Conservation (phyloP, 1,284 basidiomycete species). For the Vanrija sp. region DNA sequence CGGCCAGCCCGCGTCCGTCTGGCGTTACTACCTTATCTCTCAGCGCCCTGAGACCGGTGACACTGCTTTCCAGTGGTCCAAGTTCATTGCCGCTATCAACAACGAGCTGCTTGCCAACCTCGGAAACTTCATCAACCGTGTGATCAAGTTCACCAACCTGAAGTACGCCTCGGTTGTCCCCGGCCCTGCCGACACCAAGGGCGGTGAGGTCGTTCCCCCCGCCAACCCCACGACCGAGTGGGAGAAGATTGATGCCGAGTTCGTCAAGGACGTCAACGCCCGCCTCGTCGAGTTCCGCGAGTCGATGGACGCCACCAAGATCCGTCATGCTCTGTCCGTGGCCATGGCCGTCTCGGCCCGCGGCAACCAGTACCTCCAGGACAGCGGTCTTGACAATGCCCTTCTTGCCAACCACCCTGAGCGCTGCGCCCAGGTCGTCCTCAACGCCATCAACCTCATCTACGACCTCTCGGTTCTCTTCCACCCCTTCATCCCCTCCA, state of each 20-base stretch:
- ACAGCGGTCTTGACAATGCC: constrained; percentile 85
- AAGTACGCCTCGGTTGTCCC: constrained; percentile 80
- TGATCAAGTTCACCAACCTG: constrained; percentile 83
- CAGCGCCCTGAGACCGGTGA: constrained; percentile 92
- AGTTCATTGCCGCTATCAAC: constrained; percentile 93
- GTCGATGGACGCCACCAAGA: constrained; percentile 85
- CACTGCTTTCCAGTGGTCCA: constrained; percentile 94
- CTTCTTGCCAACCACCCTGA: constrained; percentile 74
- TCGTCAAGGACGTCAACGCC: constrained; percentile 70
- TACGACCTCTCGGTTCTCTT: constrained; percentile 80
- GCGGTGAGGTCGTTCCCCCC: constrained; percentile 49
- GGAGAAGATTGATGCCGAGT: constrained; percentile 62
- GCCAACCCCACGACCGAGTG: constrained; percentile 48
- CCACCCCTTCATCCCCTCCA: constrained; percentile 96
- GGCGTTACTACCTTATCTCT: constrained; percentile 94
- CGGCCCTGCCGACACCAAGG: constrained; percentile 65
- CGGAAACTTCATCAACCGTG: constrained; percentile 96
- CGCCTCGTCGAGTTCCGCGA: constrained; percentile 78
- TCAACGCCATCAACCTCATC: constrained; percentile 88
- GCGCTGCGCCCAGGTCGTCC: constrained; percentile 84
- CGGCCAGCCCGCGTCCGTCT: constrained; percentile 86
- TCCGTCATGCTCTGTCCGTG: constrained; percentile 78
- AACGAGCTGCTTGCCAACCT: constrained; percentile 93
- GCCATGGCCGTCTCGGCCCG: constrained; percentile 87
- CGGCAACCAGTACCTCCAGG: constrained; percentile 93